Conservation (phyloP, 1,139 yeast species). For the Debaryomyces nepalensis region DNA sequence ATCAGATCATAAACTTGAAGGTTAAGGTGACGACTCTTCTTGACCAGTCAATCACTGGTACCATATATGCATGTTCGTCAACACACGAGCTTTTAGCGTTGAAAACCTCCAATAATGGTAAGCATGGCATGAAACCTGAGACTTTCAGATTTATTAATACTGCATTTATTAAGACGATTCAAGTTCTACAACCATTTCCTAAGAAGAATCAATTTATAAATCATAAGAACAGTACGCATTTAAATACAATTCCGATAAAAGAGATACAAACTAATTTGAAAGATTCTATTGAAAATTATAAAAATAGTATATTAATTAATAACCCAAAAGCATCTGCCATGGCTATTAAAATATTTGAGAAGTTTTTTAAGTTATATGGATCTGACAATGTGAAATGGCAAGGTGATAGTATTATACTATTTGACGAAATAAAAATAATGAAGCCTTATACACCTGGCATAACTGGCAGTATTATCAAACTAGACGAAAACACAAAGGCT, state of each 20-base stretch:
- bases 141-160: slow-evolving; percentile 61
- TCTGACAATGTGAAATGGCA: slow-evolving; percentile 30
- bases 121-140: slow-evolving; percentile 24
- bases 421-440: slow-evolving; percentile 30
- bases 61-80: slow-evolving; percentile 60
- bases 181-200: slow-evolving; percentile 39
- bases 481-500: slow-evolving; percentile 41
- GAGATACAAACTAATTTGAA: slow-evolving; percentile 25
- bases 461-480: slow-evolving; percentile 26
- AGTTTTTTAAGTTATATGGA: slow-evolving; percentile 27
- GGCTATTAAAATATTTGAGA: slow-evolving; percentile 26
- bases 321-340: slow-evolving; percentile 19
- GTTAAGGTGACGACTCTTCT: slow-evolving; percentile 64
- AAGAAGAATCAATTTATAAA: slow-evolving; percentile 19
- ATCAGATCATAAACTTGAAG: slow-evolving; percentile 44
- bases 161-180: slow-evolving; percentile 59
- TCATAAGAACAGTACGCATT: slow-evolving; percentile 11
- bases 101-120: slow-evolving; percentile 26
- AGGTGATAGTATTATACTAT: slow-evolving; percentile 30
- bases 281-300: slow-evolving; percentile 19
- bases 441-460: slow-evolving; percentile 37
- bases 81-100: slow-evolving; percentile 30
- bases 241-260: slow-evolving; percentile 19
- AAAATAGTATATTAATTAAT: slow-evolving; percentile 13
- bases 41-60: slow-evolving; percentile 62